Evolutionary conservation across 176 grass and related monocot genomes (phyloP), one percentile per base, ranked within the genome.

Genomic region (Melocanna baccifera): DNA sequence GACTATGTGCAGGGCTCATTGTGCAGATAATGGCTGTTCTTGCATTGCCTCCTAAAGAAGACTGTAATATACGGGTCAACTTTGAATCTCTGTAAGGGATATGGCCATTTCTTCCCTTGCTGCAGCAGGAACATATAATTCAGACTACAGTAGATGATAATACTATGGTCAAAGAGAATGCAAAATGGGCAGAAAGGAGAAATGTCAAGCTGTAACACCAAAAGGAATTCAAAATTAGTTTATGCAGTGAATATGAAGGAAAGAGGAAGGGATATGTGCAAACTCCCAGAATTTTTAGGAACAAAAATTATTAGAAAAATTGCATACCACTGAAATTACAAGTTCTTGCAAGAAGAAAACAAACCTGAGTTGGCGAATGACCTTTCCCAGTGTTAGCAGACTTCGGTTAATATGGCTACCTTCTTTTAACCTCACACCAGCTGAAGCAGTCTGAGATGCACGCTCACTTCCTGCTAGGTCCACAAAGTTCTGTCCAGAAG

Each of bases 391-490:
- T 69, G 96, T 96, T 81, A 99, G 93, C 46, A 99, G 83, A 91
- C 96, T 99, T 86, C 93, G 80, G 12, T 99, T 99, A 45, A 99
- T 99, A 80, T 99, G 96, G 65, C 91, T 96, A 51, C 97, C 97
- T 89, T 99, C 97, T 89, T 96, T 99, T 71, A 92, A 79, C 74
- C 97, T 88, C 86, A 91, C 78, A 57, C 93, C 93, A 69, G 86
- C 90, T 2, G 91, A 96, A 45, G 89, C 85, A n/a, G 87, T 91
- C 88, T 99, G 93, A 79, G 97, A 99, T 41, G 91, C 97, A 75
- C 97, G 93, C 67, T 99, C 97, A 69, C 97, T 99, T 71, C 97
- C 97, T 50, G 93, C 97, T 77, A 99, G 63, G 90, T 99, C 97
- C 75, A 99, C 91, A 81, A 99, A 99, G 66, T 99, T 99, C 96